These are phyloP conservation scores for Colletotrichum sp. DNA, from an alignment of 2,329 filamentous ascomycete genomes.

Conservation along the genomic window DNA sequence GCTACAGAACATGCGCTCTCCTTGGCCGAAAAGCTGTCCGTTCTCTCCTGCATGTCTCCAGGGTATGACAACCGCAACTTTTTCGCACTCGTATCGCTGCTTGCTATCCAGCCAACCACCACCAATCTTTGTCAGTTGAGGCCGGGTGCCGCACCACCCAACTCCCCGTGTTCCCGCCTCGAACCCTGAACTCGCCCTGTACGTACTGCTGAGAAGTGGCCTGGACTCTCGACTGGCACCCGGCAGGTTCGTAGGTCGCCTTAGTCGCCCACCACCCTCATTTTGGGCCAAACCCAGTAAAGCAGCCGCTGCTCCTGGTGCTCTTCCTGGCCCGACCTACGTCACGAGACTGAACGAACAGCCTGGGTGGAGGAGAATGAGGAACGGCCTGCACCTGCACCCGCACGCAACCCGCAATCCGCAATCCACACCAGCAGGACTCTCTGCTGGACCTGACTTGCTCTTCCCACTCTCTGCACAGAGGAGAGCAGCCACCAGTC, in stretches of 20 bases:
- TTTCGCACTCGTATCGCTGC: not conserved
- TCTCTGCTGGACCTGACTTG: not conserved
- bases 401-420: not conserved
- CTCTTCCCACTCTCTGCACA: not conserved
- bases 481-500: not conserved
- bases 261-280: not conserved
- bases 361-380: slow-evolving; percentile 1
- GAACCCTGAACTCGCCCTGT: not conserved
- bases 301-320: not conserved
- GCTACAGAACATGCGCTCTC: not conserved
- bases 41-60: not conserved
- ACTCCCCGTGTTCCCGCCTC: slow-evolving; percentile 2
- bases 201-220: not conserved
- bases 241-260: not conserved
- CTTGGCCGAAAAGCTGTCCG: not conserved
- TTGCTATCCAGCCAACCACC: not conserved
- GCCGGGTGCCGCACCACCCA: not conserved
- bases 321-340: slow-evolving; percentile 13
- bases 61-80: not conserved
- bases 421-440: not conserved
- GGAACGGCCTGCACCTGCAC: not conserved
- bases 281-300: not conserved
- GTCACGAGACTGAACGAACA: slow-evolving; percentile 10
- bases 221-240: not conserved
- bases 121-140: not conserved